Evolutionary conservation across 164 flowering plant genomes (phyloP).

Genomic region (Cinnamomum chago): DNA sequence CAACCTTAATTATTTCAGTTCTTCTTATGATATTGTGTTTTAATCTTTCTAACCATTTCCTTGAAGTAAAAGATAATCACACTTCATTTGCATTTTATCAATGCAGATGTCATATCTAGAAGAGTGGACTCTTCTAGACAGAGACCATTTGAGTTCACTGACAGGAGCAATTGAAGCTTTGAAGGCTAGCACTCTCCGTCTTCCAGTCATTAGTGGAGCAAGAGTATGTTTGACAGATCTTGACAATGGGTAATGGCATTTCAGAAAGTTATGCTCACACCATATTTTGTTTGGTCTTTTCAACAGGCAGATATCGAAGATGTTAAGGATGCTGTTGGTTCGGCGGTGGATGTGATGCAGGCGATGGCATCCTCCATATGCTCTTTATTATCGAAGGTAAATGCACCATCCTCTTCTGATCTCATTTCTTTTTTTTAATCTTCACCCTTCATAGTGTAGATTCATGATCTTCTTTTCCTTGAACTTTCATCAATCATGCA

Average conservation of each 20-base stretch:
- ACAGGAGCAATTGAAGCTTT: conserved; percentile 85
- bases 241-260: background rate
- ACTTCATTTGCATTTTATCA: conserved; percentile 9
- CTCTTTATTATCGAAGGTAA: conserved; percentile 66
- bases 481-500: background rate
- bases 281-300: background rate
- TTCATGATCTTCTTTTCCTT: background rate
- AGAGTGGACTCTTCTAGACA: conserved; percentile 79
- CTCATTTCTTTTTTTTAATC: background rate
- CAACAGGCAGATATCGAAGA: conserved; percentile 73
- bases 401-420: background rate
- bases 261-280: background rate
- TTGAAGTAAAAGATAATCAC: background rate
- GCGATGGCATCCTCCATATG: conserved; percentile 81
- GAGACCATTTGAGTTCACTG: conserved; percentile 66
- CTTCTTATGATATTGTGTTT: background rate
- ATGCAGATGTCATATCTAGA: conserved; percentile 65
- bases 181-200: conserved; percentile 94
- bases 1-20: background rate
- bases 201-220: conserved; percentile 85
- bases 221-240: conserved; percentile 33
- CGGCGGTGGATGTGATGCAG: conserved; percentile 92
- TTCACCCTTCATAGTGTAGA: background rate
- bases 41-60: background rate
- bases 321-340: conserved; percentile 80